phyloP scores from a whole-genome alignment of 306 rosid species.

The Fragaria nilgerrensis region DNA sequence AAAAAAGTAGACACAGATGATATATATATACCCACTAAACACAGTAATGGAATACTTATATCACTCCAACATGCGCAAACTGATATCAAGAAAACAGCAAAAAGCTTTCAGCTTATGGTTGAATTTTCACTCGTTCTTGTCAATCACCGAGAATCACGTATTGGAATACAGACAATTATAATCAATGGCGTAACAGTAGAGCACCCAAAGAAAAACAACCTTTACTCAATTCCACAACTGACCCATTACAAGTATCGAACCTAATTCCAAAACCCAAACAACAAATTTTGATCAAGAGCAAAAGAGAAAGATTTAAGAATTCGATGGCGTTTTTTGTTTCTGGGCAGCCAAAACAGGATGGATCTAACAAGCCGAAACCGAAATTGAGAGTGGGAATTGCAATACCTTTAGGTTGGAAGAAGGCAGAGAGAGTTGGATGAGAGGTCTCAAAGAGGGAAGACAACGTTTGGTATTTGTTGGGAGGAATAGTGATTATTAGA shows the following conservation, averaged over 20 bases:
- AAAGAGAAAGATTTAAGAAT: not conserved
- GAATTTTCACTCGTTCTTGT: not conserved
- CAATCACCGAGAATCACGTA: not conserved
- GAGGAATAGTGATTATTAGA: not conserved
- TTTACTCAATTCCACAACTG: not conserved
- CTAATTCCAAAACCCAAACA: not conserved
- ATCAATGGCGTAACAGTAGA: not conserved
- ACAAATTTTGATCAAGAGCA: not conserved
- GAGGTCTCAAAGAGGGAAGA: not conserved
- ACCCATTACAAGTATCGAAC: not conserved
- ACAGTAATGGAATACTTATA: not conserved
- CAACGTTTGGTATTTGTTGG: not conserved
- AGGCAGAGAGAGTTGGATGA: not conserved
- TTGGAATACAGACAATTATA: not conserved
- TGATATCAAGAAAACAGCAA: not conserved
- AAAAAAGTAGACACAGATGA: not conserved
- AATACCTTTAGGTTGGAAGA: not conserved
- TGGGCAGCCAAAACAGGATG: not conserved
- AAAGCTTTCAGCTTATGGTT: not conserved
- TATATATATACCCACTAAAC: not conserved
- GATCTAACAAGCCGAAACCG: slow-evolving; percentile 9
- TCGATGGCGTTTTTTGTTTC: not conserved
- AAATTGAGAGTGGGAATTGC: not conserved
- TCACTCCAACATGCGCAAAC: not conserved
- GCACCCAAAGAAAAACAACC: not conserved